Evolutionary conservation across 768 basidiomycete genomes (phyloP), one percentile per base, ranked within the genome.

Genomic region (Steccherinum ochraceum): DNA sequence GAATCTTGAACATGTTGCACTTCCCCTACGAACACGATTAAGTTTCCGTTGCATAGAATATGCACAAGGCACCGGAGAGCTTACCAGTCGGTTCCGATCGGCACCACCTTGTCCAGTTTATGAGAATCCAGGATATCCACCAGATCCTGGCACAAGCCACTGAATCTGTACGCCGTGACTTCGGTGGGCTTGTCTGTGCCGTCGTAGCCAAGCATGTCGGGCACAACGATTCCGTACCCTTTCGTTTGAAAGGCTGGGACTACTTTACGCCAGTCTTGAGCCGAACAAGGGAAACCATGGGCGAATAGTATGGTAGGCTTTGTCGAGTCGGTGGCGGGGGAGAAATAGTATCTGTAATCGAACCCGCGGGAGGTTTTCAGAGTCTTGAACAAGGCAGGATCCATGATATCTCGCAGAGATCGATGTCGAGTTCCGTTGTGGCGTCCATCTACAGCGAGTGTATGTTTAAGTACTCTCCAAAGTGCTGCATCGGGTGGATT

Each of bases 151-250:
- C 58, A 46, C 24, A 72, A 49, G 39, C 25, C 46, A 24, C 55
- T 64, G 1, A 50, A 51, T 2, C 52, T 56, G 57, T 68, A 73
- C 41, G 51, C 45, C n/a, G 58, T 51, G 5, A 52, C 46, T 20
- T 69, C 64, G 0, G 48, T 53, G 5, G 76, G 68, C 57, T 75
- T 77, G 52, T 69, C 68, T 3, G 78, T 76, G 21, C 58, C 67
- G 13, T 74, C 77, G 27, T 66, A 69, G 4, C 78, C 77, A 12
- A 79, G 68, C 55, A 76, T 67, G 56, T 79, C 77, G 0, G 76
- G 76, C 13, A 67, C 72, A 44, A 79, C 58, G 12, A 76, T 23
- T 7, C 74, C 71, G 40, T 71, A 75, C 20, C 76, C 77, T 50
- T 61, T 60, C 24, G 61, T 58, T 35, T 62, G 48, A 58, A 78